Base-by-base conservation (phyloP, 2,329 filamentous ascomycete genomes). In the Niveomyces coronatus region DNA sequence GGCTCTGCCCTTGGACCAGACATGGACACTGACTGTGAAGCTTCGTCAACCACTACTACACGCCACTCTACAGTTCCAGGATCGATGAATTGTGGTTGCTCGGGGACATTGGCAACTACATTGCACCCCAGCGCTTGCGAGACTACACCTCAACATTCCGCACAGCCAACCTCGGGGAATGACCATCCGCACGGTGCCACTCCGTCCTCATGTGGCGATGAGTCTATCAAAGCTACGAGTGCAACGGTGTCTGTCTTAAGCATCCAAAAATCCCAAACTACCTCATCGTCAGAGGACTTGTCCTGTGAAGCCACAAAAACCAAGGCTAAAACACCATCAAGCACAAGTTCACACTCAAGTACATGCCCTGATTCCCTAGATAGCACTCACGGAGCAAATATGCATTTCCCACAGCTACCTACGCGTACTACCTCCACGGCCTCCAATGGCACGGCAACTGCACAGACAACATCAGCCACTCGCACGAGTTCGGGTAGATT, bases 341-440 rank as follows among this genome's bases (percentile, higher is more conserved):
- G 17, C 11, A 7, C 27, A 9, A 5, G 13, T 16, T n/a, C 37
- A 3, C 14, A 18, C 7, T 30, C 37, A 15, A 17, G 31, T 9
- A 2, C 20, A 14, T 39, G 37, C 24, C 35, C 26, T 10, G 5
- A n/a, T 28, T 28, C 37, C 7, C 18, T 13, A 13, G 37, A 35
- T 1, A 34, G 7, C 31, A 30, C 31, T 4, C 20, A 26, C n/a
- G 31, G n/a, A 9, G 29, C 17, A 20, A 32, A 33, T 15, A 24
- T 37, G 23, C 39, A 41, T 9, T 14, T 41, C 15, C 39, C 39
- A 16, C 28, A 37, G 28, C 13, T 41, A 5, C 30, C 39, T 10
- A 8, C 39, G 11, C 34, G 19, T 13, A 18, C 34, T 2, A 27
- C 31, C n/a, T 16, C n/a, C n/a, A 29, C 29, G 5, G 37, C 37